Conservation (phyloP, 2,329 filamentous ascomycete genomes). For the Penicillium sp. region DNA sequence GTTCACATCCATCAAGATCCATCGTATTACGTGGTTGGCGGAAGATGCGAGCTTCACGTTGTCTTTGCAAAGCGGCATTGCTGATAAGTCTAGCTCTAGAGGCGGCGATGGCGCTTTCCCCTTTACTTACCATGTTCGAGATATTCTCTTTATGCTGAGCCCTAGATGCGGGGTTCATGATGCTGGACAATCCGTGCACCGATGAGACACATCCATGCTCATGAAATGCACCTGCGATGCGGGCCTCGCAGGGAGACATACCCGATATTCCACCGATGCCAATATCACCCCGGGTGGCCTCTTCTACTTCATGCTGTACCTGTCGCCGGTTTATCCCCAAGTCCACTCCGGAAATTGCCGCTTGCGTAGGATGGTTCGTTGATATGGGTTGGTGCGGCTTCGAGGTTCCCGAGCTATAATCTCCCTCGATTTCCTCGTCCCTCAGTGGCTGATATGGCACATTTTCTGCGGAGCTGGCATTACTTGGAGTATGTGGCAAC, state of each 20-base stretch:
- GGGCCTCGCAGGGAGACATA: conserved; percentile 40
- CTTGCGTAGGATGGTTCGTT: conserved; percentile 33
- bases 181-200: conserved; percentile 40
- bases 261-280: background rate
- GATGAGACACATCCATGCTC: conserved; percentile 39
- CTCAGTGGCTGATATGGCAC: no score
- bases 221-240: conserved; percentile 41
- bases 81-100: conserved; percentile 38
- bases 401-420: no score
- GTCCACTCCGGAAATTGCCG: background rate
- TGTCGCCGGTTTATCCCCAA: conserved; percentile 13
- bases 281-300: no score
- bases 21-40: conserved; percentile 34
- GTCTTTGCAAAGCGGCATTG: conserved; percentile 40
- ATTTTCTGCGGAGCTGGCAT: no score
- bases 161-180: background rate
- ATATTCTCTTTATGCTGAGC: conserved; percentile 1
- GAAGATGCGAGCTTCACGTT: conserved; percentile 37
- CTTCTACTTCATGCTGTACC: conserved; percentile 34
- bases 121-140: conserved; percentile 11
- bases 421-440: no score
- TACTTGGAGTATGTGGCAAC: no score
- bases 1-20: conserved; percentile 39
- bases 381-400: conserved; percentile 29
- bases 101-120: background rate